phyloP scores from a whole-genome alignment of 345 rosid genomes.

The Microcos paniculata region DNA sequence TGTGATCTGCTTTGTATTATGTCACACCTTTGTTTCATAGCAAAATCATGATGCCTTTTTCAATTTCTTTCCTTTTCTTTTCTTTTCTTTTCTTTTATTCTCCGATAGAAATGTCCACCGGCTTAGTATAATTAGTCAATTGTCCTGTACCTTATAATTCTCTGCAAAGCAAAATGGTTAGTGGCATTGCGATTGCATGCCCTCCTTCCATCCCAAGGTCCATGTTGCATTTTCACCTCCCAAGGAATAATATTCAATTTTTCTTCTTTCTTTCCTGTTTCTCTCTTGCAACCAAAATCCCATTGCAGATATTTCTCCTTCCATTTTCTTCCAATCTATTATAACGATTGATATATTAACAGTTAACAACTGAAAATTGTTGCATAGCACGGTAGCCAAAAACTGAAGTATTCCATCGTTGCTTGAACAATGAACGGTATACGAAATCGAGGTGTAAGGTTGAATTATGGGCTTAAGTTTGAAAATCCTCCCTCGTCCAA shows the following conservation, averaged over 20 bases:
- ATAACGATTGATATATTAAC: no score
- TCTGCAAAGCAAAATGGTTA: constrained; percentile 35
- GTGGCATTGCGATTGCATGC: constrained; percentile 33
- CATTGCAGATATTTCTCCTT: no score
- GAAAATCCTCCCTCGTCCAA: no score
- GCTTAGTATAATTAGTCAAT: constrained; percentile 25
- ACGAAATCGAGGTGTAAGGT: no score
- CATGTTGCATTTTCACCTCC: constrained; percentile 15
- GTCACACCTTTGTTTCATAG: constrained; percentile 50
- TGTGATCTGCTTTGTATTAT: constrained; percentile 55
- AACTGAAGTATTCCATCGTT: no score
- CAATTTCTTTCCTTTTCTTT: constrained; percentile 3
- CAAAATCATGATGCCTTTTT: constrained; percentile 38
- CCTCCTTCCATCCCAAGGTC: constrained; percentile 27
- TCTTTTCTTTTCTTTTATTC: background rate
- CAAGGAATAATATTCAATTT: constrained; percentile 24
- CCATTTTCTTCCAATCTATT: no score
- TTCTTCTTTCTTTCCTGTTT: no score
- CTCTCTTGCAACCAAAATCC: background rate
- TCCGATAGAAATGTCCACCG: constrained; percentile 35
- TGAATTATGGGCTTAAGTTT: no score
- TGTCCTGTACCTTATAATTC: constrained; percentile 21
- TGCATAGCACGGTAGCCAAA: no score
- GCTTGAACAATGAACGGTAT: no score
- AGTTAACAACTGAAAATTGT: no score